Base-by-base conservation (phyloP, 2,329 filamentous ascomycete genomes). In the Neurospora sp. region DNA sequence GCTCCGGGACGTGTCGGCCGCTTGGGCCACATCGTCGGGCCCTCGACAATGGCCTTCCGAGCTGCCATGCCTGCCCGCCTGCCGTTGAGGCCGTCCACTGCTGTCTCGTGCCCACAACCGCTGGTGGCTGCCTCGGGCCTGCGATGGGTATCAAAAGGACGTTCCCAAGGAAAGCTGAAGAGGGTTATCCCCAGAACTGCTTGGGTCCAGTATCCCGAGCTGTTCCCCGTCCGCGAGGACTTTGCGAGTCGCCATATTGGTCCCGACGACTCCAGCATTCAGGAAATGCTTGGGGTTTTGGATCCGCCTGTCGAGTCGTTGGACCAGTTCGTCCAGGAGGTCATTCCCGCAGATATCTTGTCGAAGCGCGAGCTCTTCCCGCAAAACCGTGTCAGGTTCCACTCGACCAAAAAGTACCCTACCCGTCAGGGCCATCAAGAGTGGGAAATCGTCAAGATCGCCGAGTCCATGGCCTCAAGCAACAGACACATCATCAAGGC, bases 171-270 rank as follows among this genome's bases (percentile, higher is more conserved):
- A 15, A 52, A 28, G 23, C 11, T 52, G 19, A 15, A 28, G 46
- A 23, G 7, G 19, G 13, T 52, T 4, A 23, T 52, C 11, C 23
- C 23, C 28, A 62, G 6, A 38, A 67, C 67, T 3, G 70, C 69
- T 46, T 73, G 72, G 33, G 23, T 71, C 23, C 70, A 70, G 66
- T 38, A 73, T 5, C 72, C 73, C n/a, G 66, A 71, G 36, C 68
- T 73, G 23, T 75, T 71, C 66, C 71, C 75, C 42, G 74, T 76
- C 19, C 82, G 88, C 70, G 88, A 90, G 77, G 87, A 88, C 52
- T 97, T 97, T 77, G 85, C 91, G 69, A 86, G 91, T 71, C 89
- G 95, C 67, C 95, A 97, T 81, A 97, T 97, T 81, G 94, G 94
- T 0, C 93, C 93, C 3, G 89, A 90, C 68, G 85, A 90, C 40